These are phyloP conservation scores for Metschnikowia gruessii DNA, from an alignment of 805 yeast genomes.

Conservation along the genomic window DNA sequence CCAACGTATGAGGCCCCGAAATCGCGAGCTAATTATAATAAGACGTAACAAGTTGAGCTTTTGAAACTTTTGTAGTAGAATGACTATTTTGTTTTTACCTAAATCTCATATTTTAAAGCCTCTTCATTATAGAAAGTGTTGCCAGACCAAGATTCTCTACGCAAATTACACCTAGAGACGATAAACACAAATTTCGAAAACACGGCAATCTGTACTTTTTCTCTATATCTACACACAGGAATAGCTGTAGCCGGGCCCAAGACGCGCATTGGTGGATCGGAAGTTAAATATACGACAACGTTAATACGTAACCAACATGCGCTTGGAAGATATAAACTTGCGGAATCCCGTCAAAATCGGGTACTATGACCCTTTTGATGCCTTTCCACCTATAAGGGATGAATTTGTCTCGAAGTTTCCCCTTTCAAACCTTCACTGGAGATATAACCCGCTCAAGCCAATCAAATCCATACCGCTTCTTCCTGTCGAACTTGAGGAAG, in stretches of 20 bases:
- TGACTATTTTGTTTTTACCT: too few species aligned
- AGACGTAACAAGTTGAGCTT: too few species aligned
- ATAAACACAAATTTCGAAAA: too few species aligned
- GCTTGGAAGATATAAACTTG: constrained; percentile 15
- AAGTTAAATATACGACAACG: background rate
- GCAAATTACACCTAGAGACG: too few species aligned
- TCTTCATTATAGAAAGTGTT: too few species aligned
- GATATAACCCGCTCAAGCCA: constrained; percentile 45
- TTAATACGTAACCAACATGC: constrained; percentile 6
- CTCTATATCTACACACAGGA: too few species aligned
- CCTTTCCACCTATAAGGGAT: constrained; percentile 44
- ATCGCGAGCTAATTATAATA: too few species aligned
- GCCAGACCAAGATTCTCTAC: too few species aligned
- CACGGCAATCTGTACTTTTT: too few species aligned
- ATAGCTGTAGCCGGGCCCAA: background rate
- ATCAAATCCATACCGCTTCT: constrained; percentile 62
- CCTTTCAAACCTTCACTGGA: constrained; percentile 71
- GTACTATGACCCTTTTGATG: constrained; percentile 72
- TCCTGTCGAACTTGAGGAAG: constrained; percentile 54
- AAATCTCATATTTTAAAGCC: too few species aligned
- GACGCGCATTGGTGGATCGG: background rate
- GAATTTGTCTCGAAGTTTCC: constrained; percentile 49
- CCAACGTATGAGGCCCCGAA: too few species aligned
- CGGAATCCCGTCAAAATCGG: constrained; percentile 40
- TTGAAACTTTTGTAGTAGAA: too few species aligned